phyloP scores from a whole-genome alignment of 1,284 basidiomycete genomes.

The Clitocybe nebularis region DNA sequence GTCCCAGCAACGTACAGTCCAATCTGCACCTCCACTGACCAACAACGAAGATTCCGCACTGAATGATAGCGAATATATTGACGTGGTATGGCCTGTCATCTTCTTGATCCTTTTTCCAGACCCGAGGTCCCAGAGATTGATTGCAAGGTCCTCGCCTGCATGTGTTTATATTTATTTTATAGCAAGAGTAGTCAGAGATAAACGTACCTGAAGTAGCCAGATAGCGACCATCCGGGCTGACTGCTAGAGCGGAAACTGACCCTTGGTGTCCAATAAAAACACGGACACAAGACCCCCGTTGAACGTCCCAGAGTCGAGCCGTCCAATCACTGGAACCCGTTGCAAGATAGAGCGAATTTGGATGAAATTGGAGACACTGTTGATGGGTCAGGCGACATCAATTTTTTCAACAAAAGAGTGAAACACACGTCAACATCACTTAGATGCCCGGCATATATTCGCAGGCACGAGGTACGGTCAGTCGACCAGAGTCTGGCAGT shows the following conservation, averaged over 20 bases:
- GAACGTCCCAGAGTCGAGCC: constrained; percentile 97
- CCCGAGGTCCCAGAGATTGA: constrained; percentile 96
- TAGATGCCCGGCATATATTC: constrained; percentile 95
- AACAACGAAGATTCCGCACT: constrained; percentile 89
- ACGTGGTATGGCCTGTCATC: constrained; percentile 91
- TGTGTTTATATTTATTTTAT: constrained; percentile 7
- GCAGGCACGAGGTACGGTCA: constrained; percentile 81
- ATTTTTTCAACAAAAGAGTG: constrained; percentile 5
- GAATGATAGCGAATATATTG: constrained; percentile 89
- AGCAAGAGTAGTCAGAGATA: constrained; percentile 1
- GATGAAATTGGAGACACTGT: constrained; percentile 96
- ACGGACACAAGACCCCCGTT: constrained; percentile 88
- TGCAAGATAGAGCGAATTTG: constrained; percentile 95
- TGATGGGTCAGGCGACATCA: constrained; percentile 8
- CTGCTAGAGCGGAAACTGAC: constrained; percentile 81
- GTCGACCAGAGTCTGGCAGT: constrained; percentile 97
- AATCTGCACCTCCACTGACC: constrained; percentile 88
- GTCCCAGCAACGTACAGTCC: constrained; percentile 97
- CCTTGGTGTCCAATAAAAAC: constrained; percentile 97
- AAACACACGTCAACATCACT: constrained; percentile 93
- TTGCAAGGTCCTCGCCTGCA: constrained; percentile 84
- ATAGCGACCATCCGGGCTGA: constrained; percentile 92
- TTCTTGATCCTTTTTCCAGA: constrained; percentile 93
- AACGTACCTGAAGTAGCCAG: constrained; percentile 83
- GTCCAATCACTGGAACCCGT: constrained; percentile 97